Percentiles rank a stretch among this genome's conserved stretches.
These are phyloP conservation scores for Fulvia fulva DNA, from an alignment of 2,329 filamentous ascomycete genomes.

Conservation along the genomic window DNA sequence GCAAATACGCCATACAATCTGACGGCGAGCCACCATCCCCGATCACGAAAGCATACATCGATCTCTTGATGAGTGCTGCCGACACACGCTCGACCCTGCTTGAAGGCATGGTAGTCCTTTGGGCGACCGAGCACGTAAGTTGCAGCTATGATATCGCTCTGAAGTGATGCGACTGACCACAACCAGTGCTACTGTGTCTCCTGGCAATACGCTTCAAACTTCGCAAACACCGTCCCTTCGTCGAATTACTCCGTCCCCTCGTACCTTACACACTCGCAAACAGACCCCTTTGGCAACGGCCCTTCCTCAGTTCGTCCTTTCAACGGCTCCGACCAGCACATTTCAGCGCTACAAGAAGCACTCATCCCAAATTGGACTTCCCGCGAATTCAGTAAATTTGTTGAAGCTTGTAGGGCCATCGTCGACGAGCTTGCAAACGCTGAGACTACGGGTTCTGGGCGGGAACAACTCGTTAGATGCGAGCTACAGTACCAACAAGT, in stretches of 20 bases:
- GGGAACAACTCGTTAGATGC: conserved; percentile 46
- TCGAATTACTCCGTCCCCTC: conserved; percentile 31
- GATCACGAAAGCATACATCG: conserved; percentile 54
- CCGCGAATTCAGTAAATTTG: conserved; percentile 47
- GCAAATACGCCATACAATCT: conserved; percentile 56
- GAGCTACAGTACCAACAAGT: conserved; percentile 47
- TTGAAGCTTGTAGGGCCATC: conserved; percentile 46
- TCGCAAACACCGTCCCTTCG: conserved; percentile 32
- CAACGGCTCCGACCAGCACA: conserved; percentile 39
- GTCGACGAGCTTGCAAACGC: conserved; percentile 50
- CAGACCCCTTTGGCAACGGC: conserved; percentile 12
- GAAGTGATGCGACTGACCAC: conserved; percentile 9
- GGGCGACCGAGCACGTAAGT: conserved; percentile 65
- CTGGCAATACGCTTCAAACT: conserved; percentile 47
- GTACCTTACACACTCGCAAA: conserved; percentile 24
- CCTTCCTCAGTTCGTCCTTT: conserved; percentile 6
- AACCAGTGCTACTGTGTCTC: conserved; percentile 45
- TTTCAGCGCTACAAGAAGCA: conserved; percentile 47
- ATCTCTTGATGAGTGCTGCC: conserved; percentile 56
- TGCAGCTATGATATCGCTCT: not conserved
- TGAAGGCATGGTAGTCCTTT: conserved; percentile 69
- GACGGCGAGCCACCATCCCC: conserved; percentile 41
- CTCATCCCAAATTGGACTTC: conserved; percentile 52
- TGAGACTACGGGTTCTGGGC: conserved; percentile 44
- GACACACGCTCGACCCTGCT: conserved; percentile 52